Conservation (phyloP, 306 rosid species). For the Sphenostylis stenocarpa region DNA sequence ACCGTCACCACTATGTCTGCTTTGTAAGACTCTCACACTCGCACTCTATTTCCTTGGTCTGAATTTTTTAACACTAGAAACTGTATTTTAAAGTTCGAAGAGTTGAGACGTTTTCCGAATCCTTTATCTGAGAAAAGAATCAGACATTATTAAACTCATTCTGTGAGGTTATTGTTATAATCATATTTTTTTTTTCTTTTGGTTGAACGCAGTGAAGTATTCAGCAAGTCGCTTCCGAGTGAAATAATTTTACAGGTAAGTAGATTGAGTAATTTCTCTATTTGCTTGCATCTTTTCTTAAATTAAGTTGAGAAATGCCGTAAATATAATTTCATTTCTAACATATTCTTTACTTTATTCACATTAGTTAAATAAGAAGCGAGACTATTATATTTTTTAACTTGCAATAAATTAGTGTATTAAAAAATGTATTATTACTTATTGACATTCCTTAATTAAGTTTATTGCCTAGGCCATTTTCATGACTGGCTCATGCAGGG, state of each 20-base stretch:
- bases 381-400: not conserved
- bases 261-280: conserved; percentile 11
- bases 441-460: not conserved
- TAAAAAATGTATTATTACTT: not conserved
- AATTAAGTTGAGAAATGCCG: not conserved
- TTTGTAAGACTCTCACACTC: conserved; percentile 51
- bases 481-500: conserved; percentile 7
- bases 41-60: not conserved
- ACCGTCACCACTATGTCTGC: conserved; percentile 81
- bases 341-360: not conserved
- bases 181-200: not conserved
- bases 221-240: conserved; percentile 67
- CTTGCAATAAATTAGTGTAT: not conserved
- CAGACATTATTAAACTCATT: not conserved
- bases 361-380: not conserved
- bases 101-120: not conserved
- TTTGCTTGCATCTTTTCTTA: not conserved
- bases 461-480: conserved; percentile 21
- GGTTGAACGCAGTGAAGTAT: conserved; percentile 69
- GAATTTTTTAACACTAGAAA: not conserved
- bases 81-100: not conserved
- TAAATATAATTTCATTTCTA: not conserved
- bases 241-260: conserved; percentile 79
- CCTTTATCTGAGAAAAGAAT: not conserved
- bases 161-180: not conserved